phyloP scores from a whole-genome alignment of 495 filamentous ascomycete genomes.

The Usnea hakonensis region DNA sequence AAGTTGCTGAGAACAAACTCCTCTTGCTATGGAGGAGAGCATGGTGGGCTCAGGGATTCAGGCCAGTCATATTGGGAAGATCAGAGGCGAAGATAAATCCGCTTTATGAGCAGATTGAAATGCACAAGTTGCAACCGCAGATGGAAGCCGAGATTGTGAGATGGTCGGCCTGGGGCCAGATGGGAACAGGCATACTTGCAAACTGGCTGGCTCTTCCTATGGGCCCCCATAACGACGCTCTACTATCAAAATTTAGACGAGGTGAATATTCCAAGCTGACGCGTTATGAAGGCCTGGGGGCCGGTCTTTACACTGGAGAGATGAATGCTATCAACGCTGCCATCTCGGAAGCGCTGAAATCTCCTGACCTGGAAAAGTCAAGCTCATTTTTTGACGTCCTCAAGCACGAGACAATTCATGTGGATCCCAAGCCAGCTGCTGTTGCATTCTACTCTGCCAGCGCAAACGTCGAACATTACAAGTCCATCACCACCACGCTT shows the following conservation, averaged over 20 bases:
- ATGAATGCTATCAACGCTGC: slow-evolving; percentile 56
- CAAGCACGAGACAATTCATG: slow-evolving; percentile 48
- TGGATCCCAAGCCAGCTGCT: slow-evolving; percentile 54
- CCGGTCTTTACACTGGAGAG: slow-evolving; percentile 66
- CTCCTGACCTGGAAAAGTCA: slow-evolving; percentile 44
- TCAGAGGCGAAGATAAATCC: slow-evolving; percentile 83
- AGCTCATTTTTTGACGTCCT: slow-evolving; percentile 54
- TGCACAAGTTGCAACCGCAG: slow-evolving; percentile 41
- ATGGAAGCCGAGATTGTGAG: slow-evolving; percentile 67
- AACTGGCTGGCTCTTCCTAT: slow-evolving; percentile 80
- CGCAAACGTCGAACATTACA: slow-evolving; percentile 55
- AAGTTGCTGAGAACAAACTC: slow-evolving; percentile 67
- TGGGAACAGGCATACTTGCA: slow-evolving; percentile 78
- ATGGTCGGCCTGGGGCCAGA: slow-evolving; percentile 90
- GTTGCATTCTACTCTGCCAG: slow-evolving; percentile 71
- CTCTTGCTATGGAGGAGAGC: slow-evolving; percentile 84
- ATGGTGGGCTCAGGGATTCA: slow-evolving; percentile 91
- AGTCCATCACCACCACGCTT: slow-evolving; percentile 55
- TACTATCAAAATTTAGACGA: slow-evolving; percentile 62
- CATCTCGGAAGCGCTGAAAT: slow-evolving; percentile 55
- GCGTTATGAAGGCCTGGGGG: slow-evolving; percentile 63
- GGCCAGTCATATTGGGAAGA: slow-evolving; percentile 68
- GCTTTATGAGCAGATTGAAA: slow-evolving; percentile 62
- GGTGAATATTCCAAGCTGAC: slow-evolving; percentile 66
- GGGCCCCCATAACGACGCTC: slow-evolving; percentile 64